Evolutionary conservation across 1,284 basidiomycete species (phyloP).

Genomic region (Tilletia walkeri): DNA sequence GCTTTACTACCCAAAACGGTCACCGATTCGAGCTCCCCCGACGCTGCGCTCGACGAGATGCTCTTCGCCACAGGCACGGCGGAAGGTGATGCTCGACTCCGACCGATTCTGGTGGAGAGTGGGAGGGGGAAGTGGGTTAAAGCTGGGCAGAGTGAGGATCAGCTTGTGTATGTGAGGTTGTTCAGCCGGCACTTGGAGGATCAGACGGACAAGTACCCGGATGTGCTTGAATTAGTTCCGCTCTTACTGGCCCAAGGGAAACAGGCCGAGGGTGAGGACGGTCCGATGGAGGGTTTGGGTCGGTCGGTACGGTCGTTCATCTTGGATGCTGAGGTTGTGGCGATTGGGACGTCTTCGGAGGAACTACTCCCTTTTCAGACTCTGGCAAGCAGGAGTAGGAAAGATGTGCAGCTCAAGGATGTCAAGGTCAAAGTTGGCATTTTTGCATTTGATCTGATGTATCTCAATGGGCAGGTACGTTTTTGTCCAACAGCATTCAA

Average conservation of each 20-base stretch:
- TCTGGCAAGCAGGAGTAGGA: slow-evolving; percentile 40
- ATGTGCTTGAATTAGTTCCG: slow-evolving; percentile 65
- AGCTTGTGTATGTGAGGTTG: slow-evolving; percentile 64
- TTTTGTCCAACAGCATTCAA: neutral
- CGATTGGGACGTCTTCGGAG: slow-evolving; percentile 35
- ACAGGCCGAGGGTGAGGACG: slow-evolving; percentile 13
- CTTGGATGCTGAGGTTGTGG: slow-evolving; percentile 72
- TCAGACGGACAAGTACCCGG: slow-evolving; percentile 87
- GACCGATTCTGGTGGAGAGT: slow-evolving; percentile 3
- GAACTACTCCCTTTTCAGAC: slow-evolving; percentile 52
- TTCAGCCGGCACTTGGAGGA: slow-evolving; percentile 89
- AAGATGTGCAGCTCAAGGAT: slow-evolving; percentile 46
- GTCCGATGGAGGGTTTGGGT: neutral
- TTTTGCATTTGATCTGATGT: slow-evolving; percentile 51
- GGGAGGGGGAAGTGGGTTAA: slow-evolving; percentile 45
- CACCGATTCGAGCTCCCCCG: neutral
- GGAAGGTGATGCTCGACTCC: neutral
- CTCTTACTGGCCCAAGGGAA: slow-evolving; percentile 33
- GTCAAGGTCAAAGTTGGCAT: slow-evolving; percentile 53
- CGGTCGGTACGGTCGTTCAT: slow-evolving; percentile 69
- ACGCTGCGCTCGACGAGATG: neutral
- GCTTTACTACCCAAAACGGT: slow-evolving; percentile 19
- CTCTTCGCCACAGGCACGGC: neutral
- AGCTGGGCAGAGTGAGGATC: slow-evolving; percentile 28
- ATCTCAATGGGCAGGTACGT: slow-evolving; percentile 56